Percentiles rank a stretch among this genome's conserved stretches.
phyloP scores from a whole-genome alignment of 2,329 filamentous ascomycete genomes.

The Cercospora sesami region DNA sequence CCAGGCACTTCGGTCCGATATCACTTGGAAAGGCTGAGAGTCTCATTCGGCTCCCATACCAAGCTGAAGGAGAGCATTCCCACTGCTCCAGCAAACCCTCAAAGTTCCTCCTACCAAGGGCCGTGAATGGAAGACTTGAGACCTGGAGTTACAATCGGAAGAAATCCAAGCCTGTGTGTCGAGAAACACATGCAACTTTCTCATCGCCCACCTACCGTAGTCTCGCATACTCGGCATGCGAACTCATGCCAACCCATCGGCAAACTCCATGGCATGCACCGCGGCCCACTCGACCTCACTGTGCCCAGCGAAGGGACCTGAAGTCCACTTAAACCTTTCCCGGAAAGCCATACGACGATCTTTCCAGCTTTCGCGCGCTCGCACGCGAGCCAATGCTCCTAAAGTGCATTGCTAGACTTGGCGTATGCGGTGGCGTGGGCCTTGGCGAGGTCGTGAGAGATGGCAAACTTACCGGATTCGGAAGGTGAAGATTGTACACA shows the following conservation, averaged over 20 bases:
- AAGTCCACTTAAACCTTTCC: not conserved
- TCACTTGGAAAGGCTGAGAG: too few relatives aligned
- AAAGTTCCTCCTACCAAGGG: too few relatives aligned
- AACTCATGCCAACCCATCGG: not conserved
- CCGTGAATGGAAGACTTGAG: too few relatives aligned
- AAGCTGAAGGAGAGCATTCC: too few relatives aligned
- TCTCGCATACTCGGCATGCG: not conserved
- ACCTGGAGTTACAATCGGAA: too few relatives aligned
- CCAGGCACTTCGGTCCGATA: too few relatives aligned
- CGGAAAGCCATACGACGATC: not conserved
- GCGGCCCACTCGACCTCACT: not conserved
- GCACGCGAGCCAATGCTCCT: not conserved
- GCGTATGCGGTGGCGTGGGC: not conserved
- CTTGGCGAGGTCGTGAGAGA: not conserved
- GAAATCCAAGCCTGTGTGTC: too few relatives aligned
- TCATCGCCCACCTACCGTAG: too few relatives aligned
- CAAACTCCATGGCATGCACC: not conserved
- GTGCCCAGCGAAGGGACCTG: not conserved
- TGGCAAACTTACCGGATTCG: not conserved
- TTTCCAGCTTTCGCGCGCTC: not conserved
- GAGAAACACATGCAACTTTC: too few relatives aligned
- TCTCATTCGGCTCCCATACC: too few relatives aligned
- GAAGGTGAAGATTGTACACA: not conserved
- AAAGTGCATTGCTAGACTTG: not conserved
- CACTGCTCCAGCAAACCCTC: too few relatives aligned